Percentiles rank a stretch among this genome's conserved stretches.
phyloP scores from a whole-genome alignment of 495 filamentous ascomycete species.

The Aspergillus sclerotioniger region DNA sequence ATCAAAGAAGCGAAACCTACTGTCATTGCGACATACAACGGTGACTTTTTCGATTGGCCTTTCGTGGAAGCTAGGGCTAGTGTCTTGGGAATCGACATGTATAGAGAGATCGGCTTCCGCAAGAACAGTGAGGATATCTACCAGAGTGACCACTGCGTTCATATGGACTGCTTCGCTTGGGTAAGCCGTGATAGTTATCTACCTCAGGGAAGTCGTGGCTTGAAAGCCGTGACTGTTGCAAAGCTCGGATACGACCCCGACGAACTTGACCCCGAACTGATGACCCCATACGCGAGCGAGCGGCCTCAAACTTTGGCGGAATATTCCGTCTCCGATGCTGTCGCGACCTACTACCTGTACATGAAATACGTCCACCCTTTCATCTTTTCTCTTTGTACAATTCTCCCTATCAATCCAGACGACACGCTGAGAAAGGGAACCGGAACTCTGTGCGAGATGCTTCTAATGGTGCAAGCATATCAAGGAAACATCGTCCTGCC shows the following conservation, averaged over 20 bases:
- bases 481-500: conserved; percentile 87
- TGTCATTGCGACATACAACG: conserved; percentile 99
- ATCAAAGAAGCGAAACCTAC: conserved; percentile 94
- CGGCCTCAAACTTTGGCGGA: conserved; percentile 91
- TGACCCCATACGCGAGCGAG: conserved; percentile 93
- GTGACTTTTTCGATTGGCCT: conserved; percentile 99
- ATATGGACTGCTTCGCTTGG: conserved; percentile 99
- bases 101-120: conserved; percentile 92
- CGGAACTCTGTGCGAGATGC: conserved; percentile 96
- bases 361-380: conserved; percentile 99
- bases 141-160: conserved; percentile 89
- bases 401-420: conserved; percentile 89
- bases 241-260: conserved; percentile 99
- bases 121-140: conserved; percentile 96
- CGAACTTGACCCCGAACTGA: conserved; percentile 95
- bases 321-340: conserved; percentile 98
- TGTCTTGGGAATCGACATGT: conserved; percentile 98
- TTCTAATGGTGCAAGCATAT: conserved; percentile 98
- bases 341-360: conserved; percentile 98
- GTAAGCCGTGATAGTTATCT: conserved; percentile 98
- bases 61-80: conserved; percentile 94
- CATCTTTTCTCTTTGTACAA: conserved; percentile 97
- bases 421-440: conserved; percentile 94
- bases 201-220: conserved; percentile 91
- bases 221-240: conserved; percentile 96